A percentile compares a stretch with the other conserved stretches of the same genome.
Conservation (phyloP, 768 basidiomycete species). For the Porpolomopsis calyptriformis region DNA sequence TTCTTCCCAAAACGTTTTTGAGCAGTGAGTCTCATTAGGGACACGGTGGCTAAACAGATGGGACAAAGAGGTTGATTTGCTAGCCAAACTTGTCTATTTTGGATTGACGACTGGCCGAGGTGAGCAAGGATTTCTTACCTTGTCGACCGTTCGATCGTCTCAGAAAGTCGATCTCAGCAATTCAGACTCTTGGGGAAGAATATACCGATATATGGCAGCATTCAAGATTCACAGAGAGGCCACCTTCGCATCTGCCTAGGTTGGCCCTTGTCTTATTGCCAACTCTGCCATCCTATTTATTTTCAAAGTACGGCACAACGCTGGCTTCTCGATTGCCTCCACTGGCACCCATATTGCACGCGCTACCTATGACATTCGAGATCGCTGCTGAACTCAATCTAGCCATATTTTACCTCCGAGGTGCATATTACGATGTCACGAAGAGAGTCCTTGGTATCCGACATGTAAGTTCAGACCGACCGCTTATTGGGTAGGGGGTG, state of each 20-base stretch:
- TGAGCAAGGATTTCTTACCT: slow-evolving; percentile 24
- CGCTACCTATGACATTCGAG: slow-evolving; percentile 43
- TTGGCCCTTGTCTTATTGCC: slow-evolving; percentile 53
- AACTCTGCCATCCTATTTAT: slow-evolving; percentile 51
- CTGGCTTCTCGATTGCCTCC: slow-evolving; percentile 27
- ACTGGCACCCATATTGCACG: slow-evolving; percentile 23
- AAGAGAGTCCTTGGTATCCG: slow-evolving; percentile 58
- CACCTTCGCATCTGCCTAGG: slow-evolving; percentile 38
- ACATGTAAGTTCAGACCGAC: slow-evolving; percentile 37
- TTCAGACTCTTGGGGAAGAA: slow-evolving; percentile 83
- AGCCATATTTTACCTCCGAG: slow-evolving; percentile 69
- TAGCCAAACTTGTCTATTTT: slow-evolving; percentile 60
- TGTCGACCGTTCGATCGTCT: not conserved
- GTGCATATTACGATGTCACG: slow-evolving; percentile 65
- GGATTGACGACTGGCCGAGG: slow-evolving; percentile 68
- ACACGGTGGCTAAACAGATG: slow-evolving; percentile 71
- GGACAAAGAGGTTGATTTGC: slow-evolving; percentile 70
- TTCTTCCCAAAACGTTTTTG: slow-evolving; percentile 1
- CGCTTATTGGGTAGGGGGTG: not conserved
- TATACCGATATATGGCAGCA: slow-evolving; percentile 81
- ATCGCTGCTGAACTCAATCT: slow-evolving; percentile 61
- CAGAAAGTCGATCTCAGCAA: slow-evolving; percentile 32
- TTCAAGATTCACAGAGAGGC: slow-evolving; percentile 30
- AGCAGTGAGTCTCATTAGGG: slow-evolving; percentile 33
- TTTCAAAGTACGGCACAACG: slow-evolving; percentile 38